Base-by-base conservation (phyloP, 2,329 filamentous ascomycete species). In the Ophiostoma tasmaniense region DNA sequence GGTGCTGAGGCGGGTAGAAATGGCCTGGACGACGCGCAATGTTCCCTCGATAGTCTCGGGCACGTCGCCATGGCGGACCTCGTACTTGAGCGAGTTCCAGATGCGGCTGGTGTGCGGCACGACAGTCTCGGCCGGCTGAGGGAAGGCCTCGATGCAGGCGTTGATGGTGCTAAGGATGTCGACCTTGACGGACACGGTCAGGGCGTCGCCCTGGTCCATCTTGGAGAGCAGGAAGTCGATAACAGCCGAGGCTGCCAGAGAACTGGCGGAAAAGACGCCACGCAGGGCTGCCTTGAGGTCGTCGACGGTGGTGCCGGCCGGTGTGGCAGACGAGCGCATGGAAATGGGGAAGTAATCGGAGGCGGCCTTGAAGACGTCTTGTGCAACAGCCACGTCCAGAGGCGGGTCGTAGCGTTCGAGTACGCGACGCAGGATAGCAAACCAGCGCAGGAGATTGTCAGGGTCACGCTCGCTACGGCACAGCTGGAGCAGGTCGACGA, bases 291-390 rank as follows among this genome's bases (percentile, higher is more conserved):
- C 72, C 75, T 88, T 88, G 35, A 88, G 77, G 65, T 86, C 81
- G 45, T 87, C 84, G 6, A 84, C 83, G 0, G 85, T 87, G 52
- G 87, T 80, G 6, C 81, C 80, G 42, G 79, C 79, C 0, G 80
- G 78, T 5, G 81, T 82, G 30, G 82, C 80, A 0, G 84, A 81
- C 68, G 80, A 80, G 35, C 84, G 80, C 61, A 88, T 76, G 0
- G 84, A 85, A 68, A 88, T 87, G 20, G 85, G 85, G 71, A 87
- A 88, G 74, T 87, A 88, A 37, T 83, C 83, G 17, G 86, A 86
- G 75, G 86, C 87, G 0, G 81, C 77, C 68, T 81, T 81, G 74
- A 86, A 87, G 1, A 85, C 78, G 68, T 83, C 81, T 39, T 81
- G 80, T 10, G 81, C 77, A 1, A 85, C 77, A 10, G 83, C 81